These are phyloP conservation scores for Orbilia javanica DNA, from an alignment of 2,329 filamentous ascomycete genomes.

Conservation along the genomic window DNA sequence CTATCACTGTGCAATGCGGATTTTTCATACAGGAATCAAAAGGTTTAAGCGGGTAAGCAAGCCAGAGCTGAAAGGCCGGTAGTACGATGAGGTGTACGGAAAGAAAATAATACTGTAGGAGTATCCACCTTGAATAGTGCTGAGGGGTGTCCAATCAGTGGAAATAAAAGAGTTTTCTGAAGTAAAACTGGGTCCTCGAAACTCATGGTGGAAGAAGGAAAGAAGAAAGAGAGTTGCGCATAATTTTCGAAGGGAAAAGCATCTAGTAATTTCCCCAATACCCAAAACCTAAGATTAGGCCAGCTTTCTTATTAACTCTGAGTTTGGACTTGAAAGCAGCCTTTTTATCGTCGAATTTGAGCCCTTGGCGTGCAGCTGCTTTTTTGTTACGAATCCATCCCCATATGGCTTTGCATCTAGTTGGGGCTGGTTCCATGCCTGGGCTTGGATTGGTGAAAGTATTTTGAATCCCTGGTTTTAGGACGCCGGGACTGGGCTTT, in stretches of 20 bases:
- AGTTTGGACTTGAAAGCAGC: conserved; percentile 1
- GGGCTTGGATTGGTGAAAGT: neutral
- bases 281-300: conserved; percentile 31
- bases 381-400: neutral
- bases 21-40: no score
- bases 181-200: neutral
- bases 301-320: conserved; percentile 17
- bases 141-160: no score
- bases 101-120: no score
- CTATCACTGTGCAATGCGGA: no score
- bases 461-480: neutral
- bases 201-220: neutral
- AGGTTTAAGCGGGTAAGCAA: no score
- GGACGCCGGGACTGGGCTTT: neutral
- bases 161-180: neutral
- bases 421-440: neutral
- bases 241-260: no score
- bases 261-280: conserved; percentile 41
- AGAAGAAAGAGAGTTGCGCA: no score
- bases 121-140: no score
- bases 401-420: neutral
- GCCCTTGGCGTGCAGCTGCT: neutral
- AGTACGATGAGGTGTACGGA: no score
- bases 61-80: no score
- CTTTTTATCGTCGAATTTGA: conserved; percentile 11